A percentile compares a stretch with the other conserved stretches of the same genome.
These are phyloP conservation scores for Blastomyces emzantsi DNA, from an alignment of 2,329 filamentous ascomycete genomes.

Conservation along the genomic window DNA sequence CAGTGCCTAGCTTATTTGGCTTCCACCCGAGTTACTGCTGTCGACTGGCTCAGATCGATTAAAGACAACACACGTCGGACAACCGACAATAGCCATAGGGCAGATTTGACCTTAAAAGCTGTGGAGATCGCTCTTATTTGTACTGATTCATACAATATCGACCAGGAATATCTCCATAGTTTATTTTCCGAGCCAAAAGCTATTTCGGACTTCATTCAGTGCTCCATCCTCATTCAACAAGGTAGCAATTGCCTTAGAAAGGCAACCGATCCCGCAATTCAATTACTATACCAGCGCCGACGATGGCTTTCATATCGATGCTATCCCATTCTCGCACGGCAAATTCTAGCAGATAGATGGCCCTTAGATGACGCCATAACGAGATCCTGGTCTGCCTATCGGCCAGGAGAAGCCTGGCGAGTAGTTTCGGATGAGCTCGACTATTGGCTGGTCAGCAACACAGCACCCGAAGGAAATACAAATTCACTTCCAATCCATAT, in stretches of 20 bases:
- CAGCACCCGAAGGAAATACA: neutral
- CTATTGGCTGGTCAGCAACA: slow-evolving; percentile 15
- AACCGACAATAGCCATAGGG: slow-evolving; percentile 22
- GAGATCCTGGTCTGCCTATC: slow-evolving; percentile 23
- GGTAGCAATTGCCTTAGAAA: slow-evolving; percentile 12
- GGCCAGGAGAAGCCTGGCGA: slow-evolving; percentile 20
- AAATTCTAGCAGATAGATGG: slow-evolving; percentile 13
- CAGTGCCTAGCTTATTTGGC: slow-evolving; percentile 20
- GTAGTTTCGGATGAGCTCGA: slow-evolving; percentile 16
- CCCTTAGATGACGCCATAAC: slow-evolving; percentile 21
- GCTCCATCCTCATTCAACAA: slow-evolving; percentile 33
- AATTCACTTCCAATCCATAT: slow-evolving; percentile 18
- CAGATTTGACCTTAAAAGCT: slow-evolving; percentile 26
- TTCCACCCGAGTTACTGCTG: slow-evolving; percentile 31
- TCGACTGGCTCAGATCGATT: slow-evolving; percentile 24
- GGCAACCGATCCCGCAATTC: slow-evolving; percentile 11
- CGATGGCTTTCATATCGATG: slow-evolving; percentile 17
- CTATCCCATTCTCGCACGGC: slow-evolving; percentile 15
- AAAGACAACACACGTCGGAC: slow-evolving; percentile 8
- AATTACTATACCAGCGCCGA: slow-evolving; percentile 20
- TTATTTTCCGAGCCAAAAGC: slow-evolving; percentile 22
- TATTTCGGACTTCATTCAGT: slow-evolving; percentile 32
- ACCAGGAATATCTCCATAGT: slow-evolving; percentile 22
- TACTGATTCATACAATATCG: slow-evolving; percentile 38
- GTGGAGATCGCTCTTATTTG: slow-evolving; percentile 38